Evolutionary conservation across 306 rosid genomes (phyloP), one percentile per base, ranked within the genome.

Genomic region (Quercus dentata): DNA sequence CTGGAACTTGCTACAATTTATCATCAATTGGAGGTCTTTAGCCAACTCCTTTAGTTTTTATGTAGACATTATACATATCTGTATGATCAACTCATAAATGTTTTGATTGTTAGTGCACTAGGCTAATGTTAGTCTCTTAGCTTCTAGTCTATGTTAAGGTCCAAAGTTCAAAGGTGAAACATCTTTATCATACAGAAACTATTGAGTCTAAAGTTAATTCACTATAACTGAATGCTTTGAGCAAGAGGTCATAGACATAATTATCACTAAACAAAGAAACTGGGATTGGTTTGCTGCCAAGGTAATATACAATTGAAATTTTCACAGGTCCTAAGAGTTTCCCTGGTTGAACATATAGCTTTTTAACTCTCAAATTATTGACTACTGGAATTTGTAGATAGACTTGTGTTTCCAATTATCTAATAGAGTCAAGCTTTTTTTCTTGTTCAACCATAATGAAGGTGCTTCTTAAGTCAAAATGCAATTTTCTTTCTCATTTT

Each of bases 101-200:
- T 58, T 57, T n/a, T 49, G 52, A 23, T 52, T 55, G 58, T 65
- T 21, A 75, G 33, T 79, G 65, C 38, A 77, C 71, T 56, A 73
- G 80, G 79, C 81, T 31, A 25, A 71, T 23, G 30, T 72, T 59
- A 46, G 56, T 79, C 54, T 75, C 54, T 4, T 80, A 64, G 54
- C 8, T 64, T 56, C 76, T 72, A 55, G 25, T 71, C 18, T 74
- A 19, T 62, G 21, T 61, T 15, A 62, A 69, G 74, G 15, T 49
- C 75, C 56, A 44, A 55, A 74, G 70, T 27, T 38, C 38, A 28
- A 59, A 72, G 61, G 20, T 51, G 81, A 44, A 59, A 56, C 71
- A 70, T 59, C 31, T 71, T 59, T 64, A 27, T 52, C 74, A 67
- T 35, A 11, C 44, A 25, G 35, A 81, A n/a, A 46, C 35, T 31